These are phyloP conservation scores for Aspergillus tanneri DNA, from an alignment of 2,329 filamentous ascomycete species.

Conservation along the genomic window DNA sequence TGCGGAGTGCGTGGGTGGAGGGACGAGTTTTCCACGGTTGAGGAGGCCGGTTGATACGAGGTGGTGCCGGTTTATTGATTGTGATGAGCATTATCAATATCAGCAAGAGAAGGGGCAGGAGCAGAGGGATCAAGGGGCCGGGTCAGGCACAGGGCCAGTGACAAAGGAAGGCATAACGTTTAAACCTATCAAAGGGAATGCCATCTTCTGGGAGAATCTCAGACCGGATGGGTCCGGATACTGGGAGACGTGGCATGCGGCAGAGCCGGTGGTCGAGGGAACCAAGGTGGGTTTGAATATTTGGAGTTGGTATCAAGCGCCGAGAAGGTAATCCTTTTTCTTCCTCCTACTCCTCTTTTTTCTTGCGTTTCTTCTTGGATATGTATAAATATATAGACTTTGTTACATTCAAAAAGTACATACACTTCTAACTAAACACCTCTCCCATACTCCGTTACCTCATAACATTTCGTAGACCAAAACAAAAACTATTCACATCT, in stretches of 20 bases:
- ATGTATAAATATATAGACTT: not conserved
- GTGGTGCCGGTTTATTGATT: constrained; percentile 62
- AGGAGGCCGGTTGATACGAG: constrained; percentile 41
- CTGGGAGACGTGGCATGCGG: constrained; percentile 61
- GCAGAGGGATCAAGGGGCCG: not conserved
- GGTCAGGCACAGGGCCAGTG: not conserved
- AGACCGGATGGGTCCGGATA: constrained; percentile 56
- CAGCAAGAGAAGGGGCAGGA: constrained; percentile 18
- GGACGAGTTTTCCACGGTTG: constrained; percentile 60
- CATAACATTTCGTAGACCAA: constrained; percentile 7
- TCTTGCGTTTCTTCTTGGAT: not conserved
- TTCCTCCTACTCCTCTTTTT: too few species aligned
- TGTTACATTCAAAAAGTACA: not conserved
- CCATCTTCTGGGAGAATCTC: constrained; percentile 64
- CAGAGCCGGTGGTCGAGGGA: constrained; percentile 56
- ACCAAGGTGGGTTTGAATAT: constrained; percentile 63
- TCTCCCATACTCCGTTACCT: constrained; percentile 3
- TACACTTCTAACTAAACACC: not conserved
- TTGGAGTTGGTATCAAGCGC: constrained; percentile 61
- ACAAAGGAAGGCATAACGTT: constrained; percentile 54
- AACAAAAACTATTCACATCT: not conserved
- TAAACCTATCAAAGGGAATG: constrained; percentile 57
- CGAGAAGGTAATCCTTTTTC: too few species aligned
- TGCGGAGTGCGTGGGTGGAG: constrained; percentile 56
- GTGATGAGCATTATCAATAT: too few species aligned